Base-by-base conservation (phyloP, 805 yeast genomes). In the Candida awuae region DNA sequence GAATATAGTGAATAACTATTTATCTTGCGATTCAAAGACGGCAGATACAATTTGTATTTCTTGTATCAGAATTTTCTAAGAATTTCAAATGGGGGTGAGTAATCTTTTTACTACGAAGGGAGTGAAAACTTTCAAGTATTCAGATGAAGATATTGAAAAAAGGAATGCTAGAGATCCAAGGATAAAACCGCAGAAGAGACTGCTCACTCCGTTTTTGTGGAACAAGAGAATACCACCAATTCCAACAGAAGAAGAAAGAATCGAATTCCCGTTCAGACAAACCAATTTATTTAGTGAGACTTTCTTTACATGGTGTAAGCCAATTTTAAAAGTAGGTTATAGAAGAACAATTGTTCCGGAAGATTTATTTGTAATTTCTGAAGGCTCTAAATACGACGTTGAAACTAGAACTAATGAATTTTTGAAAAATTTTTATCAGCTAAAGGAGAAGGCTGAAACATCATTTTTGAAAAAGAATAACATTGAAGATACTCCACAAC, bases 261-360 rank as follows among this genome's bases (percentile, higher is more conserved):
- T 40, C 12, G 52, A 48, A 5, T 76, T 63, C 51, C 83, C 82
- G 0, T 61, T 55, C 37, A 42, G 49, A 21, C 46, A 52, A 10
- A 63, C 69, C 13, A 68, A 68, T 36, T 36, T 64, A 13, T 38
- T 76, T 9, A 65, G 68, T 12, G 60, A 60, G 47, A 34, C 66
- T 0, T 71, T 76, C 45, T 76, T 80, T 52, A 66, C 77, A 68
- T 84, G 94, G 92, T 63, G 81, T 28, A 38, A 60, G 15, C 90
- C 90, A 1, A 48, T 82, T 22, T 58, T 84, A 65, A 59, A 61
- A 17, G 70, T 71, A 7, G 92, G 94, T 8, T 84, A 84, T 56
- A 75, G 71, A 53, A 67, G 94, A 50, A 79, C 86, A 0, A 62
- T 84, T 35, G 75, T 73, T 38, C 77, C 83, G 2, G 71, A 72